Evolutionary conservation across 1,284 basidiomycete genomes (phyloP), one percentile per base, ranked within the genome.

Genomic region (Ustilago hordei): DNA sequence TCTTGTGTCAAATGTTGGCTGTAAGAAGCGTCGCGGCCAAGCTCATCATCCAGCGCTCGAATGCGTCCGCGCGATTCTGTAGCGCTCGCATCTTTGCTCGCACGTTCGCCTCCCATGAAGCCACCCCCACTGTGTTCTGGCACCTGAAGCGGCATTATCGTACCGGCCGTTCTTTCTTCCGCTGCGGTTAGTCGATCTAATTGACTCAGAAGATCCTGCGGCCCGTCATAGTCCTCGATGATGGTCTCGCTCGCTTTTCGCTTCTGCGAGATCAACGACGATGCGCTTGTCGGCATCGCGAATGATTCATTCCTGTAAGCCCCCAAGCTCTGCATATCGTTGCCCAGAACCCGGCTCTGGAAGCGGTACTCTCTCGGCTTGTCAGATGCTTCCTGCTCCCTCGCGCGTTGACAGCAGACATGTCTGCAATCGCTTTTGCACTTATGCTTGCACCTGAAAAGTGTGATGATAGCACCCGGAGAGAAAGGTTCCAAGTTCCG

Each of bases 391-490:
- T 58, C 48, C 17, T 54, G 41, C 32, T 73, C 70, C 47, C 65
- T 57, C 6, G 58, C 55, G 8, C 72, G 73, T 38, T 68, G 69
- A 48, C 66, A 85, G 78, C 86, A 86, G 31, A 78, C 65, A 52
- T 86, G 86, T 32, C 83, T 70, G 68, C 86, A 86, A 2, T 45
- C 60, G 12, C 52, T 63, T 53, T 84, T 85, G 80, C 79, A 80
- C 28, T 58, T 71, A 60, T 80, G 79, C 58, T 73, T 67, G 60
- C 79, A 80, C 28, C 70, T 78, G 60, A 19, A 4, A n/a, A 8
- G 13, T 17, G 11, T 8, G 17, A 11, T 9, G 47, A 28, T n/a
- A 48, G 47, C 47, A 48, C 47, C 23, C 23, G 4, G 11, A 6
- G 15, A 17, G 9, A 39, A 17, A 39, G 38, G 38, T 39, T 17